phyloP scores from a whole-genome alignment of 2,329 filamentous ascomycete genomes.

The Helminthosporium solani region DNA sequence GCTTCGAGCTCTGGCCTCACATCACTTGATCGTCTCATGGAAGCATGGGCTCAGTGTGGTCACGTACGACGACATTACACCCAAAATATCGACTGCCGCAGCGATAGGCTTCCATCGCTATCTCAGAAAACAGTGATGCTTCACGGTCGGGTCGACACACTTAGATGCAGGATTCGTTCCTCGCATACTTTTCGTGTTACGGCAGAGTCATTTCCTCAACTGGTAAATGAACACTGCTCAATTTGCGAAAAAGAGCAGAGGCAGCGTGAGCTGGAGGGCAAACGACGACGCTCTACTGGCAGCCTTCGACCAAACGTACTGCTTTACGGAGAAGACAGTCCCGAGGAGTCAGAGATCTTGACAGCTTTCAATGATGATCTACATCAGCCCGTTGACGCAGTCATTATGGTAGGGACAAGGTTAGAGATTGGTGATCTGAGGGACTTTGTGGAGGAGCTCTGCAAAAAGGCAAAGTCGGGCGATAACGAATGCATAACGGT shows the following conservation, averaged over 20 bases:
- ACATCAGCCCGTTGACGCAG: constrained; percentile 2
- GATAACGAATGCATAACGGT: constrained; percentile 3
- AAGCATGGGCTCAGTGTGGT: constrained; percentile 5
- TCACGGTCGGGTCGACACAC: constrained; percentile 4
- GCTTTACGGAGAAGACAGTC: constrained; percentile 3
- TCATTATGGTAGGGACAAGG: constrained; percentile 5
- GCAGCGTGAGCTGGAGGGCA: constrained; percentile 2
- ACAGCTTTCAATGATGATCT: constrained; percentile 4
- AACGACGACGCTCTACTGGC: constrained; percentile 3
- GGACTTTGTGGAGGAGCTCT: constrained; percentile 4
- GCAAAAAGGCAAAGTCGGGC: constrained; percentile 2
- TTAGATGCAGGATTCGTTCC: constrained; percentile 5
- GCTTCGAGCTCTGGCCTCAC: constrained; percentile 4
- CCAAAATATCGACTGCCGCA: constrained; percentile 6
- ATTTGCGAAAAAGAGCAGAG: constrained; percentile 5
- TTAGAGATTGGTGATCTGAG: constrained; percentile 5
- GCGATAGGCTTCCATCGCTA: constrained; percentile 5
- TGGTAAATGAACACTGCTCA: constrained; percentile 2
- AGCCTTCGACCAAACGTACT: constrained; percentile 4
- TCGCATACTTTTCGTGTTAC: constrained; percentile 3
- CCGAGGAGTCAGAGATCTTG: constrained; percentile 4
- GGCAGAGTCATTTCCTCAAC: constrained; percentile 4
- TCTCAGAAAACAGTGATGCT: constrained; percentile 6
- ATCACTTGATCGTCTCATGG: constrained; percentile 5
- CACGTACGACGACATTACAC: constrained; percentile 3